These are phyloP conservation scores for Sporothrix pallida DNA, from an alignment of 2,329 filamentous ascomycete genomes.

Conservation along the genomic window DNA sequence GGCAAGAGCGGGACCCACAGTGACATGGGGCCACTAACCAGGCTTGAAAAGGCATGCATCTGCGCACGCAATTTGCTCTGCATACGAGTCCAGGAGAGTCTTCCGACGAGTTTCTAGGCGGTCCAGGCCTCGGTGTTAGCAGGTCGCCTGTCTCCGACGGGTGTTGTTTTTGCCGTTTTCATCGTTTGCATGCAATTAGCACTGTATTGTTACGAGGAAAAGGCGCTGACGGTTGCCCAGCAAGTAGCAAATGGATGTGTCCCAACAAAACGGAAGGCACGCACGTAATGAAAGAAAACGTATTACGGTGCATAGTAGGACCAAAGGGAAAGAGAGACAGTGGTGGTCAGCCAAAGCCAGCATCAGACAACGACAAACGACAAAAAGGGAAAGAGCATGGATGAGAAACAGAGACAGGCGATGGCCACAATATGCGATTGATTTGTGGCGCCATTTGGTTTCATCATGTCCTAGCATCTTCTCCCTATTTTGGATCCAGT, in stretches of 20 bases:
- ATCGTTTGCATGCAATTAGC: neutral
- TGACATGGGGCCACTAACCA: neutral
- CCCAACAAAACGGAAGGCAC: slow-evolving; percentile 19
- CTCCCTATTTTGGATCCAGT: too few species aligned
- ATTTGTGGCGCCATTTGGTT: neutral
- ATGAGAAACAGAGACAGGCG: neutral
- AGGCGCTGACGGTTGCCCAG: slow-evolving; percentile 21
- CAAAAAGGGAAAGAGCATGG: neutral
- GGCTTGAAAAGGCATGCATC: neutral
- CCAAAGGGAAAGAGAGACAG: neutral
- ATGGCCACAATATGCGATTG: neutral
- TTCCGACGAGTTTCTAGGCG: neutral
- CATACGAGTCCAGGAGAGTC: slow-evolving; percentile 7
- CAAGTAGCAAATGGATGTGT: neutral
- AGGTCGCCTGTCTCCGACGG: slow-evolving; percentile 9
- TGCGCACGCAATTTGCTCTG: slow-evolving; percentile 26
- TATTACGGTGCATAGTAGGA: neutral
- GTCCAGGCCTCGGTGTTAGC: slow-evolving; percentile 25
- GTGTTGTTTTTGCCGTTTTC: neutral
- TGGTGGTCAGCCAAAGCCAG: neutral
- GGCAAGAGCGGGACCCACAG: slow-evolving; percentile 22
- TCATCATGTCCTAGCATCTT: neutral
- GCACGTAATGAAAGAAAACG: slow-evolving; percentile 1
- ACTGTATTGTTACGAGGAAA: neutral
- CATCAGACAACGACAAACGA: neutral